phyloP scores from a whole-genome alignment of 345 rosid genomes.

The Jatropha curcas region DNA sequence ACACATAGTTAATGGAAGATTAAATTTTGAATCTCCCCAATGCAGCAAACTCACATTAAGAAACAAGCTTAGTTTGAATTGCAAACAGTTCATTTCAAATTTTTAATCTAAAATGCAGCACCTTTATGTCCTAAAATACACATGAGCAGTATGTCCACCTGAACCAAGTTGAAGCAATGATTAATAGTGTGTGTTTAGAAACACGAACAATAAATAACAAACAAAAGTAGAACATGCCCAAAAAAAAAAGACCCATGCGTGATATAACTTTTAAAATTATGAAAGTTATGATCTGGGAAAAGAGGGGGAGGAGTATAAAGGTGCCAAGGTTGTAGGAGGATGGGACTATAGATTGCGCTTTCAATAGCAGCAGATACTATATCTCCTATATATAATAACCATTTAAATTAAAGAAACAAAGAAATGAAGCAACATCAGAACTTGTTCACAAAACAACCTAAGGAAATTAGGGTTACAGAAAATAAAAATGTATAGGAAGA shows the following conservation, averaged over 20 bases:
- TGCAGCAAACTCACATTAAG: too few relatives aligned
- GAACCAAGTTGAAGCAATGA: not conserved
- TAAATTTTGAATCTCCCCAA: not conserved
- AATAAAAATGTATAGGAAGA: not conserved
- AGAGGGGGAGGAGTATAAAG: too few relatives aligned
- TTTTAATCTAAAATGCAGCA: not conserved
- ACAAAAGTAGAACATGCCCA: too few relatives aligned
- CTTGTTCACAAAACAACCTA: not conserved
- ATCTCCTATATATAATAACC: not conserved
- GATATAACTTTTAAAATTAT: too few relatives aligned
- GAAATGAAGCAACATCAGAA: not conserved
- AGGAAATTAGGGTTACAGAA: conserved; percentile 6
- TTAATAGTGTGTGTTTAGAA: not conserved
- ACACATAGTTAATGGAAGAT: not conserved
- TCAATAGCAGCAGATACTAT: not conserved
- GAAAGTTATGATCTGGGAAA: too few relatives aligned
- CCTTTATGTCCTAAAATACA: not conserved
- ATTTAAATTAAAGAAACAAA: not conserved
- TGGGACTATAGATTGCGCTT: not conserved
- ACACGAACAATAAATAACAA: too few relatives aligned
- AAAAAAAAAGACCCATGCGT: too few relatives aligned
- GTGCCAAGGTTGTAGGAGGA: not conserved
- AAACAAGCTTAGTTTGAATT: not conserved
- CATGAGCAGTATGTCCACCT: not conserved
- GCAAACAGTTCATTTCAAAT: not conserved